Evolutionary conservation across 2,329 filamentous ascomycete species (phyloP), one percentile per base, ranked within the genome.

Genomic region (Verticillium isaacii): DNA sequence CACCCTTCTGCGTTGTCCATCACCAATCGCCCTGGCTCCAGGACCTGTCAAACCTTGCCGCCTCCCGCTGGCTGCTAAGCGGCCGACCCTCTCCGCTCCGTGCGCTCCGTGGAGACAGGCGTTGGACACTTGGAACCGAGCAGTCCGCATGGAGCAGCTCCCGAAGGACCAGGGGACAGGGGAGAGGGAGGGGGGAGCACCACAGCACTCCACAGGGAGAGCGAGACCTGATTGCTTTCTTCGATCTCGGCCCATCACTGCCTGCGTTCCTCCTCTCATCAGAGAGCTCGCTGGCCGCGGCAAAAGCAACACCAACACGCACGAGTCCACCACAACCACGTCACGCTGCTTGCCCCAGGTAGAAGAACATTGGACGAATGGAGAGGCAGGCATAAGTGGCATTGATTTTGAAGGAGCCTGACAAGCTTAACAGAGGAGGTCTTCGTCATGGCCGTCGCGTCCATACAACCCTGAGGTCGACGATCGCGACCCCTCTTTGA

Each of bases 11-110:
- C 57, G 23, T 32, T 41, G 25, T 19, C 17, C 19, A 50, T 32
- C 57, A 19, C 57, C 57, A 58, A 58, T 58, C 57, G 57, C 32
- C 37, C 37, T 25, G 57, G 36, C 57, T 41, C 57, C 55, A 37
- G 45, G 57, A 58, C 50, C 57, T 58, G 57, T 58, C 57, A 58
- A 58, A 58, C 57, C 37, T 50, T 25, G 57, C 57, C 57, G 39
- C 25, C 36, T 58, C 14, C 57, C 37, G 57, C 57, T 45, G 19
- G 17, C 55, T 36, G 32, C 32, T 57, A n/a, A 15, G 32, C 55
- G 32, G 23, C 55, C 14, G 9, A n/a, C 34, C 17, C 3, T 5
- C 34, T 36, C 55, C 55, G 34, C 55, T 34, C 55, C 32, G 55
- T 23, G n/a, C 55, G 55, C 55, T 57, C 55, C 32, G 23, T 57